Evolutionary conservation across 2,329 filamentous ascomycete species (phyloP).

Genomic region (Colletotrichum musae): DNA sequence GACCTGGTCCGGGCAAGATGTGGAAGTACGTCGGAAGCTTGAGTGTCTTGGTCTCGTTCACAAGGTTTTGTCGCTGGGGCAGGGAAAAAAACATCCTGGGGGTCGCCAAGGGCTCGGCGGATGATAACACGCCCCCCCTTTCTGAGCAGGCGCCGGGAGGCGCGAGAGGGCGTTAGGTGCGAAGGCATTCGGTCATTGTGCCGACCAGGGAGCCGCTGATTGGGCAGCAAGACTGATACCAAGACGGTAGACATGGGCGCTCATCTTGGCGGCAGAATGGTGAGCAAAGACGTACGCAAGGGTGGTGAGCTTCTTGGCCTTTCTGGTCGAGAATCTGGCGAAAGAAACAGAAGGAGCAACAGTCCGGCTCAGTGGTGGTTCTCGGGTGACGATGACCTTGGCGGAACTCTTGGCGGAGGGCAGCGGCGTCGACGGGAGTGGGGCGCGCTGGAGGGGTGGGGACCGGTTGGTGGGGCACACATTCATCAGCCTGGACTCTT

Average conservation of each 20-base stretch:
- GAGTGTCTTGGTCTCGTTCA: slow-evolving; percentile 8
- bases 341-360: slow-evolving; percentile 10
- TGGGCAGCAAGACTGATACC: slow-evolving; percentile 23
- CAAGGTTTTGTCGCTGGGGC: slow-evolving; percentile 15
- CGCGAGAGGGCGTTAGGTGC: neutral
- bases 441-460: slow-evolving; percentile 28
- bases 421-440: slow-evolving; percentile 37
- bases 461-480: slow-evolving; percentile 22
- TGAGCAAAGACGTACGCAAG: slow-evolving; percentile 36
- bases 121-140: slow-evolving; percentile 39
- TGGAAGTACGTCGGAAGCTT: slow-evolving; percentile 36
- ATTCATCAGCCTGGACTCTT: neutral
- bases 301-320: slow-evolving; percentile 38
- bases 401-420: slow-evolving; percentile 40
- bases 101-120: slow-evolving; percentile 37
- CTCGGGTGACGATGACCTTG: slow-evolving; percentile 41
- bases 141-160: neutral
- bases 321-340: slow-evolving; percentile 20
- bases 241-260: slow-evolving; percentile 37
- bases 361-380: slow-evolving; percentile 37
- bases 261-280: slow-evolving; percentile 31
- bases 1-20: slow-evolving; percentile 30
- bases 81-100: slow-evolving; percentile 15
- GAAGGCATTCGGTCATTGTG: slow-evolving; percentile 40
- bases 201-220: slow-evolving; percentile 26